Conservation (phyloP, 2,329 filamentous ascomycete species). For the Aureobasidium melanogenum region DNA sequence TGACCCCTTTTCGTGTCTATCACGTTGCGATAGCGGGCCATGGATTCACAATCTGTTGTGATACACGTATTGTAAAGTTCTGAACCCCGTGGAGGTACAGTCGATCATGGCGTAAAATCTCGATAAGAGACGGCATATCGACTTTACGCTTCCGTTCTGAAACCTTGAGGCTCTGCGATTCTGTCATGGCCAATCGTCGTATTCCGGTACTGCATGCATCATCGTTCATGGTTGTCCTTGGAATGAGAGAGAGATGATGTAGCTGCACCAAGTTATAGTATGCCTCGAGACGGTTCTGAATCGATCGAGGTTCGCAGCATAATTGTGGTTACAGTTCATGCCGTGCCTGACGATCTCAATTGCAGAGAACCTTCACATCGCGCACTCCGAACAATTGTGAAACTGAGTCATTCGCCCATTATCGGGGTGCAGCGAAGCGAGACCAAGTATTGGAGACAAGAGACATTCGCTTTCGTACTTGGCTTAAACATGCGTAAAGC, state of each 20-base stretch:
- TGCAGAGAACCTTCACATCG: background rate
- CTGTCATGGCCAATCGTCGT: background rate
- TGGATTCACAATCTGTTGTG: background rate
- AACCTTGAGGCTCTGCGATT: conserved; percentile 2
- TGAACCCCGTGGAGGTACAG: background rate
- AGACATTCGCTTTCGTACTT: background rate
- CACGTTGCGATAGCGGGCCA: background rate
- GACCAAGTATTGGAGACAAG: background rate
- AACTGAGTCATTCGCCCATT: background rate
- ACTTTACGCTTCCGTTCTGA: background rate
- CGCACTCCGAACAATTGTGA: background rate
- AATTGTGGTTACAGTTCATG: background rate
- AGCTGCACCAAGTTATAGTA: background rate
- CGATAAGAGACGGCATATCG: background rate
- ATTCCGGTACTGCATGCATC: background rate
- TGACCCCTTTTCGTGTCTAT: background rate
- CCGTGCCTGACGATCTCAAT: conserved; percentile 5
- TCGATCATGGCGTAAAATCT: background rate
- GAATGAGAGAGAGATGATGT: background rate
- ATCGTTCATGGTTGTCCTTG: background rate
- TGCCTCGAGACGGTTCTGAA: background rate
- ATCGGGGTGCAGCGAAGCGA: background rate
- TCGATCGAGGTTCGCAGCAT: background rate
- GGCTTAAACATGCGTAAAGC: background rate
- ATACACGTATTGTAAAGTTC: background rate